Conservation (phyloP, 2,329 filamentous ascomycete genomes). For the Ascochyta viciae-villosae region DNA sequence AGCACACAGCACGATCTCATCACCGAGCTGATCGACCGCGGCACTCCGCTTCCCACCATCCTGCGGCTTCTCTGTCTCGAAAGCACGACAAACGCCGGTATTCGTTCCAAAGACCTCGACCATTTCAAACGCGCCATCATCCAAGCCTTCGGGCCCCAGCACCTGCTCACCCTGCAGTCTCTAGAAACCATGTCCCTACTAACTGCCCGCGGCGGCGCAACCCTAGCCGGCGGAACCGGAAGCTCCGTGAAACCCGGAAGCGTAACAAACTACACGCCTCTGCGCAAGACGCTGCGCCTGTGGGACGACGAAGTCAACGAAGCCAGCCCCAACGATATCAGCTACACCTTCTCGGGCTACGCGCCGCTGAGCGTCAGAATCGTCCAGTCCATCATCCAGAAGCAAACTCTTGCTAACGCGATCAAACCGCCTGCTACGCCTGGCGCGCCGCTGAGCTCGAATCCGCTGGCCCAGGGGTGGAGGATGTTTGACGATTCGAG, state of each 20-base stretch:
- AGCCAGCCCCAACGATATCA: conserved; percentile 89
- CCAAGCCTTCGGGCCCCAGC: conserved; percentile 94
- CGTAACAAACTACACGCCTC: conserved; percentile 84
- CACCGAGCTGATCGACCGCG: conserved; percentile 91
- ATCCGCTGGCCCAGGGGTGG: conserved; percentile 78
- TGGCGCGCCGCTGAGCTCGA: conserved; percentile 51
- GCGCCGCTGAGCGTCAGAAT: conserved; percentile 90
- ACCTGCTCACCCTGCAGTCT: conserved; percentile 85
- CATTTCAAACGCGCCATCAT: conserved; percentile 86
- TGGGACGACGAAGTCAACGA: conserved; percentile 98
- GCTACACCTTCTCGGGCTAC: conserved; percentile 98
- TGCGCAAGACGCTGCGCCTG: conserved; percentile 84
- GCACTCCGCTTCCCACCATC: conserved; percentile 80
- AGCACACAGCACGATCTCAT: conserved; percentile 88
- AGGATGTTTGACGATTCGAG: conserved; percentile 91
- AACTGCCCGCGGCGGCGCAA: conserved; percentile 60
- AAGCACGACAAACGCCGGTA: conserved; percentile 85
- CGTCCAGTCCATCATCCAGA: conserved; percentile 91
- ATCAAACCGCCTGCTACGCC: conserved; percentile 56
- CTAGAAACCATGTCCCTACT: conserved; percentile 91
- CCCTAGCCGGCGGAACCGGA: conserved; percentile 55
- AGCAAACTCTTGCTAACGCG: conserved; percentile 75
- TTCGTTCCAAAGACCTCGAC: conserved; percentile 88
- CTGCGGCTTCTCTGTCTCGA: conserved; percentile 89
- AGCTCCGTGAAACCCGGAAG: conserved; percentile 43